Conservation (phyloP, 1,139 yeast species). For the Geotrichum phurueaensis region DNA sequence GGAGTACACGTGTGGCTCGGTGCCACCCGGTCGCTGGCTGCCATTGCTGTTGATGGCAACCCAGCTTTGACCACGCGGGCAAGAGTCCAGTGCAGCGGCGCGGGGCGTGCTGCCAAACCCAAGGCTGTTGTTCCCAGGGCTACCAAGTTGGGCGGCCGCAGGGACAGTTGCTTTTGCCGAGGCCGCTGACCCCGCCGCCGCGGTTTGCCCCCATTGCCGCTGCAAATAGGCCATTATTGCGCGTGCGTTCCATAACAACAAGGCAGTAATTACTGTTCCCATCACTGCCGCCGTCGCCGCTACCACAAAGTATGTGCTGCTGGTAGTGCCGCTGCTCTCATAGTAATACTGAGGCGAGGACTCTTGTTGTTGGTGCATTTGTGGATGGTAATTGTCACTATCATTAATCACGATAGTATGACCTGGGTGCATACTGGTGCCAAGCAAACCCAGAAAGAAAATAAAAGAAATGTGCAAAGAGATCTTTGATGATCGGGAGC, state of each 20-base stretch:
- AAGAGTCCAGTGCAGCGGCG: not conserved
- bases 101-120: not conserved
- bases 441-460: too few relatives aligned
- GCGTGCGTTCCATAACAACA: not conserved
- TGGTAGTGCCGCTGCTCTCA: too few relatives aligned
- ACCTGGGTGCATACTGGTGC: too few relatives aligned
- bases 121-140: not conserved
- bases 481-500: too few relatives aligned
- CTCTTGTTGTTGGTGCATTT: too few relatives aligned
- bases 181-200: not conserved
- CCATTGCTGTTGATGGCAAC: not conserved
- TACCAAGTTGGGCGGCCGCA: not conserved
- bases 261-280: not conserved
- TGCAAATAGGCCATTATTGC: not conserved
- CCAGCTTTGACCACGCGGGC: not conserved
- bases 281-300: not conserved
- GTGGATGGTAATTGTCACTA: too few relatives aligned
- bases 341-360: too few relatives aligned
- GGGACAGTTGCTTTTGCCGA: not conserved
- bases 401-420: too few relatives aligned
- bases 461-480: too few relatives aligned
- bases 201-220: not conserved
- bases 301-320: not conserved
- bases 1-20: too few relatives aligned
- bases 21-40: too few relatives aligned